phyloP scores from a whole-genome alignment of 768 basidiomycete species.

The Serendipita sp. region DNA sequence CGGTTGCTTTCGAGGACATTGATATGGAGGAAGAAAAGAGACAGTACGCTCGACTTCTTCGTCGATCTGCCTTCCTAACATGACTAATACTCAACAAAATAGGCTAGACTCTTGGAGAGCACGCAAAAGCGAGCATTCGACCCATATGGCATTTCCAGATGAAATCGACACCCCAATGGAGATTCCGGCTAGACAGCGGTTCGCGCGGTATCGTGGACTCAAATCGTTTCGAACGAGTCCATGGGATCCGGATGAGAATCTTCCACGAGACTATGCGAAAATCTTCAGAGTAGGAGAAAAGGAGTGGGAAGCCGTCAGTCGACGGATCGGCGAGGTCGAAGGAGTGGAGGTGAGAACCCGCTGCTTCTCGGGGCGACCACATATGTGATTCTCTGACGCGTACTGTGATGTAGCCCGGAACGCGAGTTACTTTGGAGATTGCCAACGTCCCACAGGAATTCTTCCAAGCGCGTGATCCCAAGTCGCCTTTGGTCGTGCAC shows the following conservation, averaged over 20 bases:
- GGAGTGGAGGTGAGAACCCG: conserved; percentile 44
- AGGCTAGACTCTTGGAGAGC: conserved; percentile 59
- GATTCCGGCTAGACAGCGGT: conserved; percentile 58
- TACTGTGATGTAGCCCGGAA: conserved; percentile 44
- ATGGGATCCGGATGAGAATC: conserved; percentile 95
- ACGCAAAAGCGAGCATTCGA: conserved; percentile 50
- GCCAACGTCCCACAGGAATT: conserved; percentile 58
- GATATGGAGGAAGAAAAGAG: conserved; percentile 70
- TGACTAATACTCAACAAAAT: not conserved
- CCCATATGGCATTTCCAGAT: conserved; percentile 77
- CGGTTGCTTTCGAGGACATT: conserved; percentile 55
- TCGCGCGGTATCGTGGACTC: conserved; percentile 84
- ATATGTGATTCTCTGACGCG: not conserved
- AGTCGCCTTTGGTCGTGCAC: conserved; percentile 48
- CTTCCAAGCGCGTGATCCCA: conserved; percentile 18
- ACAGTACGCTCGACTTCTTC: conserved; percentile 40
- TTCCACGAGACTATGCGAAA: conserved; percentile 82
- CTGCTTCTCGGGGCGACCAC: not conserved
- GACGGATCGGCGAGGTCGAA: conserved; percentile 38
- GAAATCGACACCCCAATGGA: conserved; percentile 91
- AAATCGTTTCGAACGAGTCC: conserved; percentile 87
- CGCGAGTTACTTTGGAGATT: conserved; percentile 60
- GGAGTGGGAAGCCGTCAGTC: conserved; percentile 59
- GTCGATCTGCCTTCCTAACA: not conserved
- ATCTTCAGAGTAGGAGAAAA: conserved; percentile 97